These are phyloP conservation scores for Durotheca rogersii DNA, from an alignment of 495 filamentous ascomycete genomes.

Conservation along the genomic window DNA sequence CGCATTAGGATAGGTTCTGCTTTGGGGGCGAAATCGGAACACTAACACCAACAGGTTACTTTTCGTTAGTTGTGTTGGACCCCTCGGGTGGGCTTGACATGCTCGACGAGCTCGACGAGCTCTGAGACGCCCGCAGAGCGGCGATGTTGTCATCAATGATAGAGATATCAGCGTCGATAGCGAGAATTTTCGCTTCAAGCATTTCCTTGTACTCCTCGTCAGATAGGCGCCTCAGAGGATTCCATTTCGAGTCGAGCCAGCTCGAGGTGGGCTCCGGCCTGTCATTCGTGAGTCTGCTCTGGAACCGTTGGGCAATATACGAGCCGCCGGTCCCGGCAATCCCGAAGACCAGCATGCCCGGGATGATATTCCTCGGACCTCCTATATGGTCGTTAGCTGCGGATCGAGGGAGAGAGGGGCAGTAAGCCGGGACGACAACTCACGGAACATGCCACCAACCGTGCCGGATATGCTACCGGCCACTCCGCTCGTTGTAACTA, in stretches of 20 bases:
- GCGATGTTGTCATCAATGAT: slow-evolving; percentile 82
- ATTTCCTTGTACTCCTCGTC: slow-evolving; percentile 78
- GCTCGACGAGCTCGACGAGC: slow-evolving; percentile 4
- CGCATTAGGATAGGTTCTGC: no score
- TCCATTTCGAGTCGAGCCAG: slow-evolving; percentile 68
- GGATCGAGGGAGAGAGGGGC: background rate
- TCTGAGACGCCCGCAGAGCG: slow-evolving; percentile 45
- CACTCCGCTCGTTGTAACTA: slow-evolving; percentile 61
- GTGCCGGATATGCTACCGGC: slow-evolving; percentile 71
- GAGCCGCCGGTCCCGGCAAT: slow-evolving; percentile 15
- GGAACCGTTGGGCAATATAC: slow-evolving; percentile 17
- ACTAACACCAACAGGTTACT: background rate
- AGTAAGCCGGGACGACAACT: slow-evolving; percentile 28
- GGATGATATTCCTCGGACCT: slow-evolving; percentile 45
- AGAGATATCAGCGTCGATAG: slow-evolving; percentile 81
- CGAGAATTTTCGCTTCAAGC: slow-evolving; percentile 73
- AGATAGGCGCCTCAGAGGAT: slow-evolving; percentile 71
- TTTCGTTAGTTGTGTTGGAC: background rate
- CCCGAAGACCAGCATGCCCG: slow-evolving; percentile 42
- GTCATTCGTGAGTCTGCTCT: background rate
- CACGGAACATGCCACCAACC: slow-evolving; percentile 65
- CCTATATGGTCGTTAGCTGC: slow-evolving; percentile 35
- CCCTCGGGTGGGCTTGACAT: slow-evolving; percentile 3
- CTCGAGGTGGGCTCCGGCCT: slow-evolving; percentile 23
- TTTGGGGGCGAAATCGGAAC: no score